Conservation (phyloP, 1,139 yeast genomes). For the Geotrichum siamense region DNA sequence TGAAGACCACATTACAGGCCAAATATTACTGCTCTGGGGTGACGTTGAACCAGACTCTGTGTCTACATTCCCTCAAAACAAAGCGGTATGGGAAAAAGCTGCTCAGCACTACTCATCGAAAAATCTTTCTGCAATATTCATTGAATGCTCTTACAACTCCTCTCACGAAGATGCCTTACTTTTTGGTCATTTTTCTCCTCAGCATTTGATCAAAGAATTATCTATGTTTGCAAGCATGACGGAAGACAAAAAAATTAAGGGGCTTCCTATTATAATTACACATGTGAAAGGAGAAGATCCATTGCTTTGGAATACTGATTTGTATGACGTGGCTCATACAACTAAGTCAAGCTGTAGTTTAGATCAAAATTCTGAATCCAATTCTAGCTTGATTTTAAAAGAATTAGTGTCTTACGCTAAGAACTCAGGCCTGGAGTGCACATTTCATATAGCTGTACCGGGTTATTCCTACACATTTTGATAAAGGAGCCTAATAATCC, state of each 20-base stretch:
- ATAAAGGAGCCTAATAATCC: neutral
- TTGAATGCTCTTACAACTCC: constrained; percentile 68
- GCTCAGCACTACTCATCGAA: constrained; percentile 42
- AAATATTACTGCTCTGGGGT: constrained; percentile 59
- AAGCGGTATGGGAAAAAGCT: constrained; percentile 49
- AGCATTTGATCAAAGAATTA: constrained; percentile 53
- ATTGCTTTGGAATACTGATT: constrained; percentile 10
- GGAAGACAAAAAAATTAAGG: constrained; percentile 31
- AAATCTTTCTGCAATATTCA: constrained; percentile 47
- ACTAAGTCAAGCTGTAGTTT: constrained; percentile 7
- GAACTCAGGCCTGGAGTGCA: constrained; percentile 21
- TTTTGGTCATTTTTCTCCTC: constrained; percentile 78
- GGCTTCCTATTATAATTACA: constrained; percentile 52
- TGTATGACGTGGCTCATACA: constrained; percentile 1
- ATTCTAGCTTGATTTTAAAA: constrained; percentile 20
- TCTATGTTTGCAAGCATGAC: constrained; percentile 10
- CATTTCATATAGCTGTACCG: constrained; percentile 25
- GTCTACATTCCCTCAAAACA: constrained; percentile 42
- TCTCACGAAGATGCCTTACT: constrained; percentile 42
- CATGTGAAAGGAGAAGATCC: constrained; percentile 57
- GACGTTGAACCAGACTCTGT: constrained; percentile 67
- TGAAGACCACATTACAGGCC: constrained; percentile 32
- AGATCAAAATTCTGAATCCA: constrained; percentile 10
- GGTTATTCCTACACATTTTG: constrained; percentile 19
- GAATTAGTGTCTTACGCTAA: constrained; percentile 23